Percentiles rank a stretch among this genome's conserved stretches.
Conservation (phyloP, 2,329 filamentous ascomycete species). For the Apiospora arundinis region DNA sequence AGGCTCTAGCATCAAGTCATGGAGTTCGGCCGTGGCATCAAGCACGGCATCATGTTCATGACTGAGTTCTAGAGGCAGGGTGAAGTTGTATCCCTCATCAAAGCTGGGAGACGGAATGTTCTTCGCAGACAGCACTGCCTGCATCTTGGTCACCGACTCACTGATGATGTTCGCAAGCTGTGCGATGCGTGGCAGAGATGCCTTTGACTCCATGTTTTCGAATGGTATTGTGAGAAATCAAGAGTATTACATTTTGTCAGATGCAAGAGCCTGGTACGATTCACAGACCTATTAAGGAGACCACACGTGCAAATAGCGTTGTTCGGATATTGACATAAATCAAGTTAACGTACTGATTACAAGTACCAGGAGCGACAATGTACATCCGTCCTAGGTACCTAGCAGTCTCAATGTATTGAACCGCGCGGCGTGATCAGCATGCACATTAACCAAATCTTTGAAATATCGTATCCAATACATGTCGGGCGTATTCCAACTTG, state of each 20-base stretch:
- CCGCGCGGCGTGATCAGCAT: too few relatives aligned
- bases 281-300: too few relatives aligned
- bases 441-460: too few relatives aligned
- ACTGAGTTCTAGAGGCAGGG: not conserved
- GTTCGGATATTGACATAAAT: too few relatives aligned
- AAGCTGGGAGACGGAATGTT: not conserved
- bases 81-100: not conserved
- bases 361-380: too few relatives aligned
- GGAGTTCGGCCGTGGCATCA: not conserved
- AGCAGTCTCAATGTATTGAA: too few relatives aligned
- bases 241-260: not conserved
- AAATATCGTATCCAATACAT: too few relatives aligned
- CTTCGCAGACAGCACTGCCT: not conserved
- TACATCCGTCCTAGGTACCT: too few relatives aligned
- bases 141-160: not conserved
- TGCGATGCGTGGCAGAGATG: not conserved
- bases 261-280: too few relatives aligned
- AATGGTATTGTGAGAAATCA: not conserved
- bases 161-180: not conserved
- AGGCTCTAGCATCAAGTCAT: not conserved
- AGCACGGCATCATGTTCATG: not conserved
- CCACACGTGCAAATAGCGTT: too few relatives aligned
- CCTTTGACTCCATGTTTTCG: not conserved
- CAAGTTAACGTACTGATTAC: too few relatives aligned
- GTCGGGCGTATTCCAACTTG: too few relatives aligned